Evolutionary conservation across 2,329 filamentous ascomycete genomes (phyloP), one percentile per base, ranked within the genome.

Genomic region (Scedosporium boydii): DNA sequence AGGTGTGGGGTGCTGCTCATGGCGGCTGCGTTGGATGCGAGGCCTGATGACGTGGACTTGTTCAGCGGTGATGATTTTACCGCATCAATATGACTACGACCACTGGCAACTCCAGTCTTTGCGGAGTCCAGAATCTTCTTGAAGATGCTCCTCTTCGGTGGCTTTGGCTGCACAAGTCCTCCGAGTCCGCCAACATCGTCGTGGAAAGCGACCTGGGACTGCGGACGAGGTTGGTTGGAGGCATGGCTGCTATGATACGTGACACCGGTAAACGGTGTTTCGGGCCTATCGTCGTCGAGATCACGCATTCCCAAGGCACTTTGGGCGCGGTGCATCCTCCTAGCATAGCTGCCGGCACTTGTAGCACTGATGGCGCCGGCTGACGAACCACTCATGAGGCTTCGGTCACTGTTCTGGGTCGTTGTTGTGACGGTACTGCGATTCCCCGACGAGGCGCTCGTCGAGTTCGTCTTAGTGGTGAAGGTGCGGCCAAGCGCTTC

Each of bases 71-170:
- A 78, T 2, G 76, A 72, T 61, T 75, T 75, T n/a, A 74, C 69
- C 1, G 77, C 74, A 51, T 75, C 75, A 66, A 97, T 91, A 66
- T 89, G 96, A 66, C 89, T 95, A 65, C 93, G 85, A 61, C 90
- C 91, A 71, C 87, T 96, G 1, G 93, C 93, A 41, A 96, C 93
- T 38, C 92, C 91, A 0, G 93, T 97, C 77, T 96, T 97, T 16
- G 93, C 93, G 2, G 91, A 91, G 67, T 96, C 93, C 34, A 97
- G 85, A 68, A 98, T 93, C 71, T 96, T 96, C 74, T 93, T 95
- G 80, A 98, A 95, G 70, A 98, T 96, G 58, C 91, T 93, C 65
- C 88, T 87, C 73, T 91, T 95, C 66, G 90, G 91, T 1, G 86
- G 81, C 74, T 93, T 89, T 0, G 92, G 92, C 64, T 82, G 78